Conservation (phyloP, 345 rosid genomes). For the Capsella bursapastoris region DNA sequence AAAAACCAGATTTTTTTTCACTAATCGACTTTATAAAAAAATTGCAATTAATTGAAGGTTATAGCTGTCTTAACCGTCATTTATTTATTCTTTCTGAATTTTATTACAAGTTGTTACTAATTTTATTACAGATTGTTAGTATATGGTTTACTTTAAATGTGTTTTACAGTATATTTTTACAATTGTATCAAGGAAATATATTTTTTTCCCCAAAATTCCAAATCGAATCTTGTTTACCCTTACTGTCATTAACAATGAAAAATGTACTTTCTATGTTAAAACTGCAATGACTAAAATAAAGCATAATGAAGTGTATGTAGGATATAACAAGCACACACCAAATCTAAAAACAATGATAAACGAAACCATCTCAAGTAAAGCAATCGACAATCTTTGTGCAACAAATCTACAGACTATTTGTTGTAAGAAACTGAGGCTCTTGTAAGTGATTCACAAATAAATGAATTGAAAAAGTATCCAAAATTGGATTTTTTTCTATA, state of each 20-base stretch:
- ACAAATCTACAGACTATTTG: neutral
- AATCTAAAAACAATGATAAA: neutral
- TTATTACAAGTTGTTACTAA: neutral
- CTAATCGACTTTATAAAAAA: neutral
- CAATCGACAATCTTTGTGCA: neutral
- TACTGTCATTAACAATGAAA: neutral
- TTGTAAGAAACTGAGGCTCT: neutral
- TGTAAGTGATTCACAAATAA: conserved; percentile 7
- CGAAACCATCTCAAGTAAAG: neutral
- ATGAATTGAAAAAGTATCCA: conserved; percentile 13
- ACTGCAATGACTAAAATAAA: neutral
- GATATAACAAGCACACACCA: neutral
- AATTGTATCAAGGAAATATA: neutral
- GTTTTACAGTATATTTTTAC: neutral
- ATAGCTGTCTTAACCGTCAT: neutral
- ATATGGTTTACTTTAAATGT: no score
- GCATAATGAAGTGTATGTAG: no score
- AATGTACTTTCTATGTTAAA: neutral
- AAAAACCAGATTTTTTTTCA: neutral
- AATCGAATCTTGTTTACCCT: neutral
- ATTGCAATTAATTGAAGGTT: neutral
- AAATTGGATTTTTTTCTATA: neutral
- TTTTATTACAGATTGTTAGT: neutral
- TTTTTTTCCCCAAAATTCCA: neutral
- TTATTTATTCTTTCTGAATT: neutral